Evolutionary conservation across 257 asterid genomes (phyloP).

Genomic region (Leonotis leonurus): DNA sequence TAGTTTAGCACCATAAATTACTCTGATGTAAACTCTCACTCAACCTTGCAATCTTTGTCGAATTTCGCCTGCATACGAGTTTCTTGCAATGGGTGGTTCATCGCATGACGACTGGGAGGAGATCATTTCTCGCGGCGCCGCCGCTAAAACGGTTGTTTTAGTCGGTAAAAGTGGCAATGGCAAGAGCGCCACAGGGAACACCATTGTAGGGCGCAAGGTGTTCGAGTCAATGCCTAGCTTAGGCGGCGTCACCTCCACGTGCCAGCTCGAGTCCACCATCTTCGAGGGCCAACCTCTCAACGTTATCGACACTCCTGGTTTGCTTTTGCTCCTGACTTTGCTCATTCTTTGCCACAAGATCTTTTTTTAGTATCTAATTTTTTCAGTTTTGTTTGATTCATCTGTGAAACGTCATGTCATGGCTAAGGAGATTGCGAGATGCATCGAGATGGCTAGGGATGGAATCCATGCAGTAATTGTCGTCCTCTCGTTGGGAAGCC

Average conservation of each 20-base stretch:
- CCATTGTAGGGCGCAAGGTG: constrained; percentile 45
- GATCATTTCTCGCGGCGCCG: not conserved
- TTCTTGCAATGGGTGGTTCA: not conserved
- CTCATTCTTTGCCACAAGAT: not conserved
- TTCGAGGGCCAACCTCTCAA: constrained; percentile 48
- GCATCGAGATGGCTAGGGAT: constrained; percentile 76
- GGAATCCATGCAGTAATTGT: constrained; percentile 79
- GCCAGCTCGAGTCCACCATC: constrained; percentile 47
- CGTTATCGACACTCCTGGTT: constrained; percentile 77
- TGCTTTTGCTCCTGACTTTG: not conserved
- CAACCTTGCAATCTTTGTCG: no score
- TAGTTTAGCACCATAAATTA: no score
- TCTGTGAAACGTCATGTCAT: constrained; percentile 35
- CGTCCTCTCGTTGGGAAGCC: constrained; percentile 43
- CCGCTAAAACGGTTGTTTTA: not conserved
- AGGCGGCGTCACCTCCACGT: constrained; percentile 64
- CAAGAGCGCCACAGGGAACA: constrained; percentile 83
- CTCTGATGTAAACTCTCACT: no score
- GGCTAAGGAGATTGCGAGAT: constrained; percentile 59
- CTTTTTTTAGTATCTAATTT: not conserved
- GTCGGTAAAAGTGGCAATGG: constrained; percentile 35
- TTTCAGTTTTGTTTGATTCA: constrained; percentile 61
- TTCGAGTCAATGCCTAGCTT: constrained; percentile 60
- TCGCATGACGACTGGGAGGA: not conserved
- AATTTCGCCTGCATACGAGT: no score